A percentile compares a stretch with the other conserved stretches of the same genome.
phyloP scores from a whole-genome alignment of 106 monocot species.

The Dendrobium nobile region DNA sequence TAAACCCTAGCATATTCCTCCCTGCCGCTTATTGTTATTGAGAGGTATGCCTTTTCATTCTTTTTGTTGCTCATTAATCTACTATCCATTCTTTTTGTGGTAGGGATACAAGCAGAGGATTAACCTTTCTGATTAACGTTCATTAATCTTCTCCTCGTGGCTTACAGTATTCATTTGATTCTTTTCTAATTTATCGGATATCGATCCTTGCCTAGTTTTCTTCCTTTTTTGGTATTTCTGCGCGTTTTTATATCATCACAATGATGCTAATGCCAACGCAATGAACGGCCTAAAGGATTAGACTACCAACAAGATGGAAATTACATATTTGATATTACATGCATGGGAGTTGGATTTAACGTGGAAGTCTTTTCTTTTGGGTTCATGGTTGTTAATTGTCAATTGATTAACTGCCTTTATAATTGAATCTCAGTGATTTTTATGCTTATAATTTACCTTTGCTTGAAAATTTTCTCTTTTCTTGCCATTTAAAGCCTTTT shows the following conservation, averaged over 20 bases:
- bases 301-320: not conserved
- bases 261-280: not conserved
- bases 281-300: not conserved
- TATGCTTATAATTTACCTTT: not conserved
- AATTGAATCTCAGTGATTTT: not conserved
- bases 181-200: not conserved
- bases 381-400: not conserved
- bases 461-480: not conserved
- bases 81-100: not conserved
- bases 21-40: not conserved
- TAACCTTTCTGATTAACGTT: too few relatives aligned
- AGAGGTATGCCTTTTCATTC: not conserved
- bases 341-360: not conserved
- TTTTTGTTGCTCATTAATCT: not conserved
- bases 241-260: not conserved
- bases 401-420: not conserved
- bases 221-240: not conserved
- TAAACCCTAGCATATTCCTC: not conserved
- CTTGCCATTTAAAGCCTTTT: not conserved
- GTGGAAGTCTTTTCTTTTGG: not conserved
- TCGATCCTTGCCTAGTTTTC: not conserved
- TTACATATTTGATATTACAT: not conserved
- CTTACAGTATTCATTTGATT: not conserved
- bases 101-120: too few relatives aligned
- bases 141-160: not conserved